phyloP scores from a whole-genome alignment of 1,139 yeast genomes.

The Yamadazyma trypodendri region DNA sequence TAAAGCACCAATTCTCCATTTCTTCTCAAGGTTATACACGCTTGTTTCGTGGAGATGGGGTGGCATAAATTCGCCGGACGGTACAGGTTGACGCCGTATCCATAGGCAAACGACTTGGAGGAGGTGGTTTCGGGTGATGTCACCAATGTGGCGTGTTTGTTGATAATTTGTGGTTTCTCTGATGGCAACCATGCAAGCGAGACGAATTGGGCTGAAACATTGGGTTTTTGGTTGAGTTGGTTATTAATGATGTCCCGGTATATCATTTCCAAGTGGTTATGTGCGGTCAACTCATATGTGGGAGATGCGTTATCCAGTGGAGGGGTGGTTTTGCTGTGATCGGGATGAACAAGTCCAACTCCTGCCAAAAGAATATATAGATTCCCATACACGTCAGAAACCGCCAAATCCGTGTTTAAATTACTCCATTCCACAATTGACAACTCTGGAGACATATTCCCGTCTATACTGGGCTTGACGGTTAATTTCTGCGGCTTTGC shows the following conservation, averaged over 20 bases:
- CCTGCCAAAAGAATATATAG: conserved; percentile 49
- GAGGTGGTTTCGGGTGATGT: conserved; percentile 11
- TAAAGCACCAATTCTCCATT: conserved; percentile 61
- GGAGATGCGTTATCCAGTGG: conserved; percentile 18
- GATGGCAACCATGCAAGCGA: conserved; percentile 70
- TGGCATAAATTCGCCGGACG: conserved; percentile 65
- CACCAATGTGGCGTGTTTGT: conserved; percentile 47
- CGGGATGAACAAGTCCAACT: conserved; percentile 33
- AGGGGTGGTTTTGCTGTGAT: conserved; percentile 6
- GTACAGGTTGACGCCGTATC: conserved; percentile 58
- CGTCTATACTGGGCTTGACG: conserved; percentile 35
- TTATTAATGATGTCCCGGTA: conserved; percentile 33
- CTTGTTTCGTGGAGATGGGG: conserved; percentile 68
- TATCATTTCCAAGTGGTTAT: conserved; percentile 47
- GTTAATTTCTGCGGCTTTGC: conserved; percentile 50
- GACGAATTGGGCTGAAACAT: conserved; percentile 31
- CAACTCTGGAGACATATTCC: conserved; percentile 22
- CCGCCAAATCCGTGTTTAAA: conserved; percentile 53
- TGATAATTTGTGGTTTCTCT: conserved; percentile 60
- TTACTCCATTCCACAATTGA: conserved; percentile 47
- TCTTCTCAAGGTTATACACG: conserved; percentile 64
- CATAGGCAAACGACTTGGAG: conserved; percentile 27
- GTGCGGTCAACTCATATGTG: conserved; percentile 46
- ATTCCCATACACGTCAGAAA: conserved; percentile 49
- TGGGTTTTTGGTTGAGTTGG: conserved; percentile 17